Evolutionary conservation across 2,329 filamentous ascomycete species (phyloP).

Genomic region (Cercospora sojina): DNA sequence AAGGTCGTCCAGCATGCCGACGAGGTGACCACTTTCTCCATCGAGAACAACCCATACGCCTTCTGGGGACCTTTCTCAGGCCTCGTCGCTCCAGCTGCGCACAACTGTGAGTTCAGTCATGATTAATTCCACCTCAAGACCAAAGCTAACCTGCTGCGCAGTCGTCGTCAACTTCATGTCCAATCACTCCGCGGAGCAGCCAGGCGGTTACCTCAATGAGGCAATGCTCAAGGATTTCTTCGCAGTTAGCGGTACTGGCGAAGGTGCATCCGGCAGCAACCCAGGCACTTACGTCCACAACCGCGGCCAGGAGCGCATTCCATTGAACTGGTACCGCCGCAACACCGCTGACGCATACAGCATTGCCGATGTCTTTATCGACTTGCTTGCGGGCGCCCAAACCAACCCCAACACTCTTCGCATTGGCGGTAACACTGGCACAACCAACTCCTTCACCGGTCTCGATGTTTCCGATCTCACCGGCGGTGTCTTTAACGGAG

Average conservation of each 20-base stretch:
- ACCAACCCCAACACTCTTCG: constrained; percentile 33
- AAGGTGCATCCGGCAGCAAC: constrained; percentile 24
- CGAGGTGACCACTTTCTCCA: constrained; percentile 25
- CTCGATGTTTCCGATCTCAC: constrained; percentile 40
- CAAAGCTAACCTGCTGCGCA: constrained; percentile 11
- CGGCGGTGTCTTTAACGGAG: constrained; percentile 43
- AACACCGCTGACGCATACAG: constrained; percentile 13
- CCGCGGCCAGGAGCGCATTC: constrained; percentile 33
- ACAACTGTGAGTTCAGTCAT: constrained; percentile 27
- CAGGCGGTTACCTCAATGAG: constrained; percentile 26
- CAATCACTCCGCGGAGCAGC: constrained; percentile 31
- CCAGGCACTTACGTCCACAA: constrained; percentile 28
- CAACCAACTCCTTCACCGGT: constrained; percentile 37
- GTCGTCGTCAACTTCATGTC: constrained; percentile 35
- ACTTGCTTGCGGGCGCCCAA: constrained; percentile 12
- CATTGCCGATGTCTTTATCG: constrained; percentile 21
- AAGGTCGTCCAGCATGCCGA: constrained; percentile 20
- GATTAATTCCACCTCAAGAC: not conserved
- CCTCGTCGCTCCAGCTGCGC: constrained; percentile 26
- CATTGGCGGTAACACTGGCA: constrained; percentile 42
- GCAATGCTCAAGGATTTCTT: constrained; percentile 31
- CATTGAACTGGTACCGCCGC: constrained; percentile 33
- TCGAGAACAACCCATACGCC: constrained; percentile 37
- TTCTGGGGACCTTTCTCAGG: constrained; percentile 34
- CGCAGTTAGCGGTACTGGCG: constrained; percentile 26